Conservation (phyloP, 177 flowering plant genomes). For the Vitis hybrid region DNA sequence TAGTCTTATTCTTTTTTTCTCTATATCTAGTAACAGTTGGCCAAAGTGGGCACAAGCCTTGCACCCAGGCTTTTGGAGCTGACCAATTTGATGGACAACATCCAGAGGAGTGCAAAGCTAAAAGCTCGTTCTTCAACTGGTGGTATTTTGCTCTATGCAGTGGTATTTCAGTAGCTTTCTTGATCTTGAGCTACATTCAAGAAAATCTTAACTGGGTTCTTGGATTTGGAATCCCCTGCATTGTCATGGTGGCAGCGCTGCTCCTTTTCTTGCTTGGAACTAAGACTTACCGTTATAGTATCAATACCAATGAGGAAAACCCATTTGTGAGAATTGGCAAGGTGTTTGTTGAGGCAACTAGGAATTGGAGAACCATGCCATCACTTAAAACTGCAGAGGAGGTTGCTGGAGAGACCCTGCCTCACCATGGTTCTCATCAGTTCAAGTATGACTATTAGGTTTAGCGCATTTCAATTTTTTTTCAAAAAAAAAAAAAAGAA, state of each 20-base stretch:
- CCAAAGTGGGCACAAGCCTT: constrained; percentile 31
- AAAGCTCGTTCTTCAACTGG: constrained; percentile 36
- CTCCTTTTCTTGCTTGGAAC: constrained; percentile 19
- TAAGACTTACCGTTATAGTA: constrained; percentile 10
- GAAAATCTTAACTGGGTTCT: constrained; percentile 26
- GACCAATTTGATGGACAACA: constrained; percentile 28
- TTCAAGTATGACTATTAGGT: too few species aligned
- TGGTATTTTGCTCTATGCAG: constrained; percentile 19
- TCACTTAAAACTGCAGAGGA: too few species aligned
- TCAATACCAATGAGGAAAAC: too few species aligned
- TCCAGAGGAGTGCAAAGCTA: constrained; percentile 17
- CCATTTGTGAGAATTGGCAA: too few species aligned
- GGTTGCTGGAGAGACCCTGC: too few species aligned
- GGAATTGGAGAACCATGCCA: too few species aligned
- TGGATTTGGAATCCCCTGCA: constrained; percentile 28
- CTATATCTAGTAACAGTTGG: constrained; percentile 23
- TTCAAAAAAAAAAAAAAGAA: too few species aligned
- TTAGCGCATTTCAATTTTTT: too few species aligned
- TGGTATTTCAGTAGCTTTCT: not conserved
- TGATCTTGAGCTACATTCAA: constrained; percentile 18
- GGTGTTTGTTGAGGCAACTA: too few species aligned
- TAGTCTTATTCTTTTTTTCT: constrained; percentile 13
- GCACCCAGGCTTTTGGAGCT: constrained; percentile 31
- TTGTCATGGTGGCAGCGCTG: constrained; percentile 7
- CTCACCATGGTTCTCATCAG: too few species aligned